Evolutionary conservation across 2,329 filamentous ascomycete genomes (phyloP).

Genomic region (Fusarium coffeatum): DNA sequence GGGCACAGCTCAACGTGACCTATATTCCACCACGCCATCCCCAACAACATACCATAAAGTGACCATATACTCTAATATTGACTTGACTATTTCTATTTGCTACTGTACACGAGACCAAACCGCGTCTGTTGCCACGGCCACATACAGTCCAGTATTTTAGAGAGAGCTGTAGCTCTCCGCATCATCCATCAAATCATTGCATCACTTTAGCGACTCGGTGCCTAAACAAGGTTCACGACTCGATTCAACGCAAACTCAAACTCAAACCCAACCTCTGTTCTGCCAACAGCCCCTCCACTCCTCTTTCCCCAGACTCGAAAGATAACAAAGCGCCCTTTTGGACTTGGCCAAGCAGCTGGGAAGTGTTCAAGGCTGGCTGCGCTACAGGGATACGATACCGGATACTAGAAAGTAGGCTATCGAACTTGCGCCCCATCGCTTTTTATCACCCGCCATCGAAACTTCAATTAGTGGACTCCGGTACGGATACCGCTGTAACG

Average conservation of each 20-base stretch:
- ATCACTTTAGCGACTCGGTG: background rate
- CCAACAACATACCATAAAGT: conserved; percentile 37
- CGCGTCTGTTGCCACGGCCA: background rate
- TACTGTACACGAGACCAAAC: conserved; percentile 22
- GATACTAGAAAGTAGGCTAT: conserved; percentile 21
- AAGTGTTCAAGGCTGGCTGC: conserved; percentile 17
- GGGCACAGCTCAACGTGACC: conserved; percentile 37
- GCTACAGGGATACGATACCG: conserved; percentile 27
- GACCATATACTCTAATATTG: conserved; percentile 29
- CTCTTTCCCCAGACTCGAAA: background rate
- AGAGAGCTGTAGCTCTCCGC: conserved; percentile 4
- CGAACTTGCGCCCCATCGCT: conserved; percentile 28
- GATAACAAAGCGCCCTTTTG: conserved; percentile 14
- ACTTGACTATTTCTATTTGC: background rate
- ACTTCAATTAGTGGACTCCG: conserved; percentile 21
- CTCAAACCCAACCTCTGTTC: conserved; percentile 3
- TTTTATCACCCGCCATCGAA: conserved; percentile 14
- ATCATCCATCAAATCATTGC: background rate
- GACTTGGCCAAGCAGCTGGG: background rate
- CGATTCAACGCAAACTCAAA: conserved; percentile 22
- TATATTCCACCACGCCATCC: conserved; percentile 33
- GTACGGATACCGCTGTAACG: background rate
- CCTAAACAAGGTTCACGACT: conserved; percentile 24
- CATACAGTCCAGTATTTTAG: background rate
- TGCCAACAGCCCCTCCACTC: conserved; percentile 3